Evolutionary conservation across 345 rosid species (phyloP), one percentile per base, ranked within the genome.

Genomic region (Pugionium cornutum): DNA sequence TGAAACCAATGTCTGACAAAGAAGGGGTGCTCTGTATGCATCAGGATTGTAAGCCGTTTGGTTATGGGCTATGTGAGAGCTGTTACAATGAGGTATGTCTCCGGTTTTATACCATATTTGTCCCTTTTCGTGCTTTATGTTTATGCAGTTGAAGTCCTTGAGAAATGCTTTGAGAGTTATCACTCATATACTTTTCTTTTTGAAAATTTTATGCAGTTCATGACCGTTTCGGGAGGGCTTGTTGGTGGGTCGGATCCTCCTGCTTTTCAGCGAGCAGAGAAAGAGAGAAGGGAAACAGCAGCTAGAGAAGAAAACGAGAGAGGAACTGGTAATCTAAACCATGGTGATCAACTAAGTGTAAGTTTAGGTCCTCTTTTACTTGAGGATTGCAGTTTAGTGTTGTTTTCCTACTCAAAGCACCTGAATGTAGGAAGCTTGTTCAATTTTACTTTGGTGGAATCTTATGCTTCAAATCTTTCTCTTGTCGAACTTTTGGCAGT

Each of bases 221-320:
- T 78, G 33, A 74, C 11, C 46, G 73, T 87, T 70, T 84, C 85
- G 2, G 89, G 86, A 74, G 99, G 99, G 62, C 83, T 90, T 68
- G 88, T 78, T 51, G 97, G 95, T 53, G 99, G 97, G 55, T 79
- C 82, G 47, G 86, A 90, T 81, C 95, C 96, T 78, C 97, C 97
- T 47, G 92, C 97, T 67, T 94, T 86, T 74, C 96, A 86, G 72
- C 81, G 73, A 55, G 96, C 96, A 54, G 92, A 82, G 81, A 77
- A 70, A 82, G 88, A 83, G 79, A 79, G 90, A 76, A 71, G 75
- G 71, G 83, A 73, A 35, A 77, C 76, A 50, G 69, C 69, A 69
- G 76, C 84, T 66, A 30, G 73, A 4, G 80, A 64, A 64, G 79
- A 79, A 64, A 75, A 74, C 29, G 53, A 77, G 47, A 83, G 77